Percentiles rank a stretch among this genome's conserved stretches.
Conservation (phyloP, 2,329 filamentous ascomycete species). For the Alternaria panax region DNA sequence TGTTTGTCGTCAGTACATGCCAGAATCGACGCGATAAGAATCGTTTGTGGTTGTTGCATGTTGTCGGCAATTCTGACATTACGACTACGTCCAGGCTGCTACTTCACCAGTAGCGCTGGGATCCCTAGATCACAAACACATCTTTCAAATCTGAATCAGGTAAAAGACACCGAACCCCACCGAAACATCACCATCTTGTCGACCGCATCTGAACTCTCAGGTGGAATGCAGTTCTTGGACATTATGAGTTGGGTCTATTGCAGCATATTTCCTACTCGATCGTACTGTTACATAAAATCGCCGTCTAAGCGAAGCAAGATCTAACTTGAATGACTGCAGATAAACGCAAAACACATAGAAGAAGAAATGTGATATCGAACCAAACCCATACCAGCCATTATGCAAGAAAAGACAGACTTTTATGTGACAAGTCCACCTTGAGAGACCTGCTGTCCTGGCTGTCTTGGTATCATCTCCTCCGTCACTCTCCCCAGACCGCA, state of each 20-base stretch:
- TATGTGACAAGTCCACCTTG: constrained; percentile 17
- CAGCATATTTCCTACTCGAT: constrained; percentile 36
- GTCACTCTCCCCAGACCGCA: constrained; percentile 9
- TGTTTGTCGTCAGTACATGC: not conserved
- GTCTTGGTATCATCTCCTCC: constrained; percentile 38
- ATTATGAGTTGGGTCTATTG: constrained; percentile 41
- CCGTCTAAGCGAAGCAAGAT: constrained; percentile 33
- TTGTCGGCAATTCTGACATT: not conserved
- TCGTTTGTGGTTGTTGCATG: not conserved
- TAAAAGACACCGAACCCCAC: not conserved
- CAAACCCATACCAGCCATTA: constrained; percentile 36
- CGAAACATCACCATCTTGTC: not conserved
- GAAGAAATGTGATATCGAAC: constrained; percentile 22
- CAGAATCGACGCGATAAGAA: not conserved
- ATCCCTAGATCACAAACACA: not conserved
- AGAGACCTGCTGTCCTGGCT: constrained; percentile 29
- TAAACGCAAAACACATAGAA: constrained; percentile 38
- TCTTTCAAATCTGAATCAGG: not conserved
- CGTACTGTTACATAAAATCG: constrained; percentile 42
- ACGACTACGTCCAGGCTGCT: not conserved
- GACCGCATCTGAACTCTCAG: not conserved
- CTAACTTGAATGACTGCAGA: constrained; percentile 32
- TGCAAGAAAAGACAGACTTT: constrained; percentile 44
- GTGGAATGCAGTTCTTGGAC: not conserved
- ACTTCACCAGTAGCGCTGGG: not conserved